Evolutionary conservation across 2,329 filamentous ascomycete genomes (phyloP), one percentile per base, ranked within the genome.

Genomic region (Hypoxylon sp.): DNA sequence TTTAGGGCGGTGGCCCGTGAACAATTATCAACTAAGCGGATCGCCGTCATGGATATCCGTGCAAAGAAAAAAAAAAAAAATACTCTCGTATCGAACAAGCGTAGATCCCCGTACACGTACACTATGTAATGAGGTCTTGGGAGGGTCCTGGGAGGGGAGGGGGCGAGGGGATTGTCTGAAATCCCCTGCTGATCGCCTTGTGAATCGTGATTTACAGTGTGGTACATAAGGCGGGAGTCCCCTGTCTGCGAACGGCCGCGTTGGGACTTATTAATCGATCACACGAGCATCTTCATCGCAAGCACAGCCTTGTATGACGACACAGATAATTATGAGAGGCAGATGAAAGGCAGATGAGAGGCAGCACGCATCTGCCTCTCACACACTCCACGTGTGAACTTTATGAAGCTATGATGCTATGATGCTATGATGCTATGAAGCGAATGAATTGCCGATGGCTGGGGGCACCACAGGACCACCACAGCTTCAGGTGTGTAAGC

Each of bases 181-280:
- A 58, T 60, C 64, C 65, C 68, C 68, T 70, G 68, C 61, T 67
- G 68, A 70, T 68, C 68, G 68, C 61, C 57, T 55, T 62, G 68
- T 57, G 68, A 65, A 65, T 68, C 61, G 68, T 65, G 68, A 70
- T 70, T 64, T 54, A 60, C 39, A 56, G 35, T 27, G 61, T 21
- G 64, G 57, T 51, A 60, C 56, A 60, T 67, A 67, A 59, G 57
- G 60, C 61, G 37, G 60, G 48, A 57, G 24, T 55, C 64, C 65
- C 68, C 61, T 58, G 65, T 65, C 57, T 46, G 13, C 47, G 39
- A 54, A 62, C 55, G 44, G 42, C 29, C 51, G 58, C 19, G 50
- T 57, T 53, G 47, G 47, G 47, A 42, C 24, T 54, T 42, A 57
- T 47, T 60, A 50, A 51, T 52, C 56, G 56, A 67, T 62, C 63